Evolutionary conservation across 306 rosid genomes (phyloP).

Genomic region (Canavalia ensiformis): DNA sequence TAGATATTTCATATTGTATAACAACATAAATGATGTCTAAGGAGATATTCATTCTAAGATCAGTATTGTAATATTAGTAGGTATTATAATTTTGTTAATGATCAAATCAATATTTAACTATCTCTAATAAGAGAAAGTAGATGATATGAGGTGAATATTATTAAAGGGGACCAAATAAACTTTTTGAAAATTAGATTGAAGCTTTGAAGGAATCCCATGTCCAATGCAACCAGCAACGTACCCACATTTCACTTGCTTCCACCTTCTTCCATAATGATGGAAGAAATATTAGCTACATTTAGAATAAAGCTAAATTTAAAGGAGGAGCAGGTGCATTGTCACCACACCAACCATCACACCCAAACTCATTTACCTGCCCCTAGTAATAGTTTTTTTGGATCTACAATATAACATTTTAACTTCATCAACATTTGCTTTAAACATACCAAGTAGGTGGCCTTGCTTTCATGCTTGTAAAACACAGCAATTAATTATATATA

Average conservation of each 20-base stretch:
- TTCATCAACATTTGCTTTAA: slow-evolving; percentile 5
- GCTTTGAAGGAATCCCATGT: neutral
- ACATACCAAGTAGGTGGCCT: slow-evolving; percentile 23
- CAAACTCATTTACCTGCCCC: neutral
- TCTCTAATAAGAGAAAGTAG: no score
- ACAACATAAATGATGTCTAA: neutral
- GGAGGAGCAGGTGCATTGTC: neutral
- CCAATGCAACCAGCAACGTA: neutral
- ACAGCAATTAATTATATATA: no score
- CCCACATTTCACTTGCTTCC: neutral
- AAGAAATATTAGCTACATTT: slow-evolving; percentile 28
- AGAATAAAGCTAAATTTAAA: neutral
- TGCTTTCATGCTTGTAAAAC: no score
- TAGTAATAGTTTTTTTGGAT: neutral
- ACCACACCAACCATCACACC: slow-evolving; percentile 3
- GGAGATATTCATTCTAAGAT: neutral
- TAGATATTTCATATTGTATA: neutral
- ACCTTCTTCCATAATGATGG: slow-evolving; percentile 1
- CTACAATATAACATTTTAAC: neutral
- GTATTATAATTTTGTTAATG: no score
- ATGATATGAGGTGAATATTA: no score
- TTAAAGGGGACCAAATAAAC: no score
- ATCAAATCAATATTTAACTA: no score
- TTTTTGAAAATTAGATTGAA: neutral
- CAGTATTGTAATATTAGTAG: no score